Percentiles rank a stretch among this genome's conserved stretches.
These are phyloP conservation scores for Globisporangium parvum DNA, from an alignment of 352 stramenopile genomes.

Conservation along the genomic window DNA sequence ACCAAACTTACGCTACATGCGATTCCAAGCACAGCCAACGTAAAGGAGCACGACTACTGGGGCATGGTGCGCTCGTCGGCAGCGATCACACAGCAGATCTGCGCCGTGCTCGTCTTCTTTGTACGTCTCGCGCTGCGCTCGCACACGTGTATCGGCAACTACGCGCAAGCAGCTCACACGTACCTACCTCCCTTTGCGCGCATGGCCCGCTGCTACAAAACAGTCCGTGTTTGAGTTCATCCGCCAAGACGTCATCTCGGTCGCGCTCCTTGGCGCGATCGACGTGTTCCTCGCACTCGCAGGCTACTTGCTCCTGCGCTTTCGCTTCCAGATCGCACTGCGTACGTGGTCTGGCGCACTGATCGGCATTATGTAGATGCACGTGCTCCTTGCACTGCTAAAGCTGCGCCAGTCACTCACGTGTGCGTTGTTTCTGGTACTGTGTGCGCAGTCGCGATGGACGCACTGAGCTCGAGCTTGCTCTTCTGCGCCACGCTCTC, in stretches of 20 bases:
- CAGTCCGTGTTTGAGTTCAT: slow-evolving; percentile 78
- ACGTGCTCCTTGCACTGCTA: background rate
- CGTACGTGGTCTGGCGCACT: slow-evolving; percentile 18
- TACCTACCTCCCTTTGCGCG: background rate
- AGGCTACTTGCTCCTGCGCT: slow-evolving; percentile 53
- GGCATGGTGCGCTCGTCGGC: slow-evolving; percentile 79
- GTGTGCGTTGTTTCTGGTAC: background rate
- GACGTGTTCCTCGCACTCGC: slow-evolving; percentile 47
- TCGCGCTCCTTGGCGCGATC: slow-evolving; percentile 43
- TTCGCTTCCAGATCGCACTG: slow-evolving; percentile 26
- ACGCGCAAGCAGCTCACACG: background rate
- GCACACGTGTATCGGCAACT: background rate
- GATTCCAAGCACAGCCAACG: slow-evolving; percentile 80
- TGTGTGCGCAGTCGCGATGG: slow-evolving; percentile 24
- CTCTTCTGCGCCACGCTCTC: slow-evolving; percentile 82
- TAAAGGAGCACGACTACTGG: slow-evolving; percentile 78
- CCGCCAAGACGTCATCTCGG: slow-evolving; percentile 45
- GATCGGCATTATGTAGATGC: background rate
- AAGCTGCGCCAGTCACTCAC: background rate
- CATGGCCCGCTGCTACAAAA: background rate
- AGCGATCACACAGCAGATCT: slow-evolving; percentile 87
- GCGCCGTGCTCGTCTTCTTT: slow-evolving; percentile 86
- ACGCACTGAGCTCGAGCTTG: slow-evolving; percentile 63
- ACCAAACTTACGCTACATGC: too few species aligned
- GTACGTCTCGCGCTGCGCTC: slow-evolving; percentile 25